These are phyloP conservation scores for Cytospora piceae DNA, from an alignment of 2,329 filamentous ascomycete species.

Conservation along the genomic window DNA sequence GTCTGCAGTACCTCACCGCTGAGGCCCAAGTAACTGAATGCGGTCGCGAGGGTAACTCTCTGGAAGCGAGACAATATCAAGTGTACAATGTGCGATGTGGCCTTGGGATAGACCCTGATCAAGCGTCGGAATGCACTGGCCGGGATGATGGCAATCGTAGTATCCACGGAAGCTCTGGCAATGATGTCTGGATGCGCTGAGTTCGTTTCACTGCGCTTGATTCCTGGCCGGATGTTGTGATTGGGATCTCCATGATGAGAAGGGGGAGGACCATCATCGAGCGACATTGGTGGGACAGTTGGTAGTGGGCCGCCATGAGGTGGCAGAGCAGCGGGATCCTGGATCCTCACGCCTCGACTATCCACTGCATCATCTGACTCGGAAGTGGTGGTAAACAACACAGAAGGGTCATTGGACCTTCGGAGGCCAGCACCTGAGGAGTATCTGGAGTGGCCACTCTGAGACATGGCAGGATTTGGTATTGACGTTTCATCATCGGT, in stretches of 20 bases:
- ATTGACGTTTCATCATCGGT: conserved; percentile 63
- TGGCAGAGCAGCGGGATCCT: conserved; percentile 38
- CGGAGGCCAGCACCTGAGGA: conserved; percentile 38
- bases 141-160: conserved; percentile 97
- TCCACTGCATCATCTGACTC: conserved; percentile 39
- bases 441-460: conserved; percentile 37
- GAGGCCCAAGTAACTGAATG: conserved; percentile 90
- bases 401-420: conserved; percentile 38
- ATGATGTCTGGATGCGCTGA: conserved; percentile 97
- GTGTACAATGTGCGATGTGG: conserved; percentile 95
- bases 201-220: conserved; percentile 57
- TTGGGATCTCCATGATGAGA: conserved; percentile 35
- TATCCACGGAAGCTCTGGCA: conserved; percentile 93
- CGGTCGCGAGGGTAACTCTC: conserved; percentile 90
- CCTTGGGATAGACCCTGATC: conserved; percentile 92
- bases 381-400: conserved; percentile 47
- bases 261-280: conserved; percentile 54
- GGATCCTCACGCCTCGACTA: conserved; percentile 31
- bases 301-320: conserved; percentile 49
- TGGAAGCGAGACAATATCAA: conserved; percentile 95
- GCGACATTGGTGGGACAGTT: conserved; percentile 73
- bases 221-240: conserved; percentile 43
- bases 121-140: conserved; percentile 92
- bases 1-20: conserved; percentile 91
- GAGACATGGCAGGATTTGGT: conserved; percentile 36